Evolutionary conservation across 129 eudicot genomes (phyloP).

Genomic region (Tagetes patula): DNA sequence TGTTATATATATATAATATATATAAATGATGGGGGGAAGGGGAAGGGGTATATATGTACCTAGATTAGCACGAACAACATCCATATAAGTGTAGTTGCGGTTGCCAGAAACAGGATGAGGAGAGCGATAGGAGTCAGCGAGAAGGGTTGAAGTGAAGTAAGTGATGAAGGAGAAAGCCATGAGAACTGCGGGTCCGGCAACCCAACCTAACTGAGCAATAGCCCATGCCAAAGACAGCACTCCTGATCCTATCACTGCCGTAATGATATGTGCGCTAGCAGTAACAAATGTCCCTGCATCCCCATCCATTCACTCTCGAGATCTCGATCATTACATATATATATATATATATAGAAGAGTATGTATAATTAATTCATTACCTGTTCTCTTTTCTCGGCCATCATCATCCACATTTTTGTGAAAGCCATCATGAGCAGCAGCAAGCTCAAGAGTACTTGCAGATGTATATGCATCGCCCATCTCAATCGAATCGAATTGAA

Average conservation of each 20-base stretch:
- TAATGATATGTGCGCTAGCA: conserved; percentile 87
- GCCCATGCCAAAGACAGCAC: conserved; percentile 92
- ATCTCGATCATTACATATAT: too few species aligned
- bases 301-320: too few species aligned
- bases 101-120: conserved; percentile 70
- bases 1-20: too few species aligned
- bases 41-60: conserved; percentile 30
- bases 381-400: conserved; percentile 74
- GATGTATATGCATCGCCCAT: conserved; percentile 16
- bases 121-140: conserved; percentile 69
- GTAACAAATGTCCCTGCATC: conserved; percentile 29
- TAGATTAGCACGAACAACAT: conserved; percentile 64
- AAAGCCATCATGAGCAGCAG: neutral
- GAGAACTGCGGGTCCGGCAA: conserved; percentile 70
- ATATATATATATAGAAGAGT: neutral
- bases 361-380: conserved; percentile 14
- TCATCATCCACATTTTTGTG: conserved; percentile 68
- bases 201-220: conserved; percentile 90
- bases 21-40: too few species aligned
- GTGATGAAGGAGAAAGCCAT: conserved; percentile 73
- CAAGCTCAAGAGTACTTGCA: conserved; percentile 29
- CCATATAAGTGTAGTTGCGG: conserved; percentile 82
- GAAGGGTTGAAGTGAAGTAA: conserved; percentile 73
- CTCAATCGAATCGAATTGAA: neutral
- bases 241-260: conserved; percentile 97